Base-by-base conservation (phyloP, 805 yeast species). In the Pichia thaimueangensis region DNA sequence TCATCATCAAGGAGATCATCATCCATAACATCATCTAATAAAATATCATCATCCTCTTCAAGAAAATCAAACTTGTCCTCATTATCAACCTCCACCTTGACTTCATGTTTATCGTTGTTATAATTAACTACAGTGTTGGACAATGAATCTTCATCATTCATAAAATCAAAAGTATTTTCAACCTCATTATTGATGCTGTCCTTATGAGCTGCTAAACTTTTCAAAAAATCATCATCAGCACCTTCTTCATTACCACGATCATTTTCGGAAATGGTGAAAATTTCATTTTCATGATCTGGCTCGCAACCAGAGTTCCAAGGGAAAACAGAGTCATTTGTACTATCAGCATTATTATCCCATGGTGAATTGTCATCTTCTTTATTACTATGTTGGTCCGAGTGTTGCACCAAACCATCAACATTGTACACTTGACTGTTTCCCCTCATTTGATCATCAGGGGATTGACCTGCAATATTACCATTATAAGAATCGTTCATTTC, bases 11-110 rank as follows among this genome's bases (percentile, higher is more conserved):
- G 41, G 4, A 55, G 53, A 28, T 68, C 71, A 41, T 69, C 74
- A 43, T 68, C 76, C 43, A 62, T 49, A 10, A 60, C 41, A 33
- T 59, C 64, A 27, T 58, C 65, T 12, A 59, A 32, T 3, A 72
- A 52, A 3, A 69, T 50, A 24, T 71, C 76, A 42, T 67, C 70
- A 43, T 71, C 76, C 6, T 63, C 64, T 30, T 68, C 71, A 30
- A 71, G 54, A 41, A 68, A 67, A 8, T 64, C 62, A 33, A 69
- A 36, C 20, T 37, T 43, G 13, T 44, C 27, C 2, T 31, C 35
- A n/a, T 11, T 23, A 12, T 39, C 35, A 10, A 5, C 12, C 15
- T 30, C 19, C 2, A 23, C 29, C 12, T 17, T 35, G 8, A 16
- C 22, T 17, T 39, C 34, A n/a, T 37, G 37, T 11, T 22, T 24